Evolutionary conservation across 108 stramenopile species (phyloP).

Genomic region (Nitzschia sp.): DNA sequence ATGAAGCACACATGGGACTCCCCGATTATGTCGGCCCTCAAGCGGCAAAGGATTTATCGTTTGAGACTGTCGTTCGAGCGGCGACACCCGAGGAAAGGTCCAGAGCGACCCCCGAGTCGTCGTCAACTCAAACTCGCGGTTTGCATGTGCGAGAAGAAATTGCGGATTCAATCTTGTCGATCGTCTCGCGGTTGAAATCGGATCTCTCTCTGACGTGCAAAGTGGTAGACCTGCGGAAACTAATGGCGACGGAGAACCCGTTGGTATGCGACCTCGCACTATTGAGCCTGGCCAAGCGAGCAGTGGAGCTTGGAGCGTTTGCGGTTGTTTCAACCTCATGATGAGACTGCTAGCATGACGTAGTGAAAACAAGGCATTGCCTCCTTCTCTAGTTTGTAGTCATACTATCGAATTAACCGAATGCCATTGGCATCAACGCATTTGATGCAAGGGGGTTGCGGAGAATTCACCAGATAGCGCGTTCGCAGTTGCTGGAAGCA

Average conservation of each 20-base stretch:
- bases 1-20: not conserved
- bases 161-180: conserved; percentile 31
- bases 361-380: too few species aligned
- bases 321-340: conserved; percentile 32
- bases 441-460: conserved; percentile 73
- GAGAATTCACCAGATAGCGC: conserved; percentile 74
- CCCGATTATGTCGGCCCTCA: conserved; percentile 27
- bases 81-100: conserved; percentile 58
- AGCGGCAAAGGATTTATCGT: conserved; percentile 41
- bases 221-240: conserved; percentile 4
- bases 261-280: conserved; percentile 65
- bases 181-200: conserved; percentile 12
- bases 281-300: conserved; percentile 68
- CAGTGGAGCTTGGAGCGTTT: conserved; percentile 75
- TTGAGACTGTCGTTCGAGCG: conserved; percentile 44
- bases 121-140: conserved; percentile 26
- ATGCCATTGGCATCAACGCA: conserved; percentile 61
- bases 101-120: not conserved
- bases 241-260: conserved; percentile 1
- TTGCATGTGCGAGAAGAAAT: conserved; percentile 59
- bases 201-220: not conserved
- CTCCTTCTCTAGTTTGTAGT: not conserved
- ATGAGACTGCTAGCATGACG: too few species aligned
- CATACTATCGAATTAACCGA: conserved; percentile 21
- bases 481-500: conserved; percentile 73